Evolutionary conservation across 1,284 basidiomycete species (phyloP), one percentile per base, ranked within the genome.

Genomic region (Taiwanofungus camphoratus): DNA sequence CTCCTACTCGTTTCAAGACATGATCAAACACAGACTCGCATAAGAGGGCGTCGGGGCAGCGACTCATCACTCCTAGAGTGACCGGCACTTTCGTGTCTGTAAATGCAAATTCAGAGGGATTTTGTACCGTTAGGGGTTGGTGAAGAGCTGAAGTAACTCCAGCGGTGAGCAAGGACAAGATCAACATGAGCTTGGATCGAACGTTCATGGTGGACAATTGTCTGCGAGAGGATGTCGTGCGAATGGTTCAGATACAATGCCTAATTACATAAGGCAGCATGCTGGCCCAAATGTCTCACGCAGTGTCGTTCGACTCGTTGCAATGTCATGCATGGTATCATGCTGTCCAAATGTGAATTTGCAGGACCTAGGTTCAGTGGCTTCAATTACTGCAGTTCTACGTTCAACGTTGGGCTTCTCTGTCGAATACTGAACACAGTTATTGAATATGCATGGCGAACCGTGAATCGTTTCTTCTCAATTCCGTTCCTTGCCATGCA

Each of bases 21-120:
- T 76, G 65, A 55, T 90, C 77, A 63, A 92, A 90, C 1, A 87
- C 71, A 15, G 70, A 67, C 62, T 94, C 90, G 58, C 90, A 93
- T 13, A 83, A 56, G 19, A 88, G 58, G 4, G 86, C 86, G 50
- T 90, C 87, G 2, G 85, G 84, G 58, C 87, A 87, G 35, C 73
- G 75, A 52, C 82, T 84, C 85, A 87, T 88, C 31, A 89, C 85
- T 18, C 83, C 86, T 18, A 89, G 67, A 30, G 71, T 56, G 9
- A 73, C 63, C 9, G 71, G 70, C 2, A 73, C 82, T 64, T 76
- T 79, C 54, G 69, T 59, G 50, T 66, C 63, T 34, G 60, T 51
- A 24, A 57, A 34, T 20, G 48, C 16, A 15, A 41, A 41, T 31
- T 55, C 52, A 6, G 36, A 38, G 4, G 56, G 39, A n/a, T 59